Base-by-base conservation (phyloP, 768 basidiomycete species). In the Mycena leptocephala region DNA sequence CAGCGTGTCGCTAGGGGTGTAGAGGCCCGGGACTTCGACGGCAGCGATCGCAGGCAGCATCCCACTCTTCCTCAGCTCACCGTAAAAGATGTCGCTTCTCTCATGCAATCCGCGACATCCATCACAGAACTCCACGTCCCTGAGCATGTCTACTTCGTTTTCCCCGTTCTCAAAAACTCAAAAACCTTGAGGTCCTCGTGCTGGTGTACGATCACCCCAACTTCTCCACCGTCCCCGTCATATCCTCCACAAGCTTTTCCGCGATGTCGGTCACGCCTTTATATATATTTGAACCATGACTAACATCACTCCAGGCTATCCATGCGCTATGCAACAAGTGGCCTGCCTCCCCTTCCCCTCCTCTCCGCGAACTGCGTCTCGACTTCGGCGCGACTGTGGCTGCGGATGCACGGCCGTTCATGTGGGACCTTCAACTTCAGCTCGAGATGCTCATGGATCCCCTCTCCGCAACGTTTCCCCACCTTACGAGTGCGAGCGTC, bases 61-160 rank as follows among this genome's bases (percentile, higher is more conserved):
- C 74, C 73, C n/a, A 28, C 53, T 9, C 70, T 78, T 26, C 73
- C 73, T 2, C 61, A 58, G 1, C 69, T 75, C n/a, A 72, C 67
- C 5, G 3, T 43, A 30, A 48, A 56, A 26, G 70, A 75, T 22
- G 1, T 72, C 6, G 18, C 58, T 16, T 39, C 69, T 5, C 70
- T 75, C 14, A 10, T 64, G 5, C 58, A 48, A 8, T 70, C 65
- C 9, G 33, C 55, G 1, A 35, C 43, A 6, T 24, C 39, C 32
- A 13, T 78, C 33, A 78, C 74, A 14, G 74, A 75, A 37, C 61
- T 78, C 8, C 70, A 76, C 33, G 43, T 78, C 51, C 77, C 61
- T 18, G 32, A 72, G 30, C 77, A 75, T 48, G 32, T 76, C 11
- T 78, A 70, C 37, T 70, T 70, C 11, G 62, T 24, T 0, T 24